These are phyloP conservation scores for Digitaria exilis DNA, from an alignment of 202 grass and related monocot genomes.

Conservation along the genomic window DNA sequence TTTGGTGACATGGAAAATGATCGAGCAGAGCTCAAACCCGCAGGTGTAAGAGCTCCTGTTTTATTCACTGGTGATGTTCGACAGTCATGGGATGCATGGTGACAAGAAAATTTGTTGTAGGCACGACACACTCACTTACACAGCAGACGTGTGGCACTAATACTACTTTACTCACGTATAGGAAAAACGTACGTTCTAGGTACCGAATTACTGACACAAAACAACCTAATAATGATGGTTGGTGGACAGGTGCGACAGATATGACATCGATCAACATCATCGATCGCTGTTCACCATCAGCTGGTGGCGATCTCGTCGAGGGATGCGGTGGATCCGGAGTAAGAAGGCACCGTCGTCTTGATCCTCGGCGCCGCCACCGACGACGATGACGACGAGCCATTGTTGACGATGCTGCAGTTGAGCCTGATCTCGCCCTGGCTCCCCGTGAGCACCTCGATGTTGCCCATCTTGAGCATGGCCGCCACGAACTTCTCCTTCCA, in stretches of 20 bases:
- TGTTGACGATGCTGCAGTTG: slow-evolving; percentile 78
- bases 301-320: slow-evolving; percentile 39
- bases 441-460: slow-evolving; percentile 70
- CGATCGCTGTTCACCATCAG: neutral
- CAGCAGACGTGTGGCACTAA: too few species aligned
- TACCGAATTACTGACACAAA: neutral
- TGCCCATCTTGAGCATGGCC: slow-evolving; percentile 84
- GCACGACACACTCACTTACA: too few species aligned
- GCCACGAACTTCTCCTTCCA: slow-evolving; percentile 70
- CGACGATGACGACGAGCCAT: slow-evolving; percentile 31
- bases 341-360: neutral
- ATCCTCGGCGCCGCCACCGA: neutral
- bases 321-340: slow-evolving; percentile 30
- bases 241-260: too few species aligned
- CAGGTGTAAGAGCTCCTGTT: neutral
- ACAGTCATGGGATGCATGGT: neutral
- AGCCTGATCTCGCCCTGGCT: slow-evolving; percentile 60
- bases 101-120: too few species aligned
- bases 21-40: neutral
- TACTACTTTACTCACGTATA: neutral
- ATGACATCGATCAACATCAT: neutral
- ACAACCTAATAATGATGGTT: neutral
- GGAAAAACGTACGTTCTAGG: neutral
- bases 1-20: neutral
- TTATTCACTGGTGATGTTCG: neutral